Percentiles rank a stretch among this genome's conserved stretches.
Conservation (phyloP, 2,329 filamentous ascomycete genomes). For the Phyllosticta citribraziliensis region DNA sequence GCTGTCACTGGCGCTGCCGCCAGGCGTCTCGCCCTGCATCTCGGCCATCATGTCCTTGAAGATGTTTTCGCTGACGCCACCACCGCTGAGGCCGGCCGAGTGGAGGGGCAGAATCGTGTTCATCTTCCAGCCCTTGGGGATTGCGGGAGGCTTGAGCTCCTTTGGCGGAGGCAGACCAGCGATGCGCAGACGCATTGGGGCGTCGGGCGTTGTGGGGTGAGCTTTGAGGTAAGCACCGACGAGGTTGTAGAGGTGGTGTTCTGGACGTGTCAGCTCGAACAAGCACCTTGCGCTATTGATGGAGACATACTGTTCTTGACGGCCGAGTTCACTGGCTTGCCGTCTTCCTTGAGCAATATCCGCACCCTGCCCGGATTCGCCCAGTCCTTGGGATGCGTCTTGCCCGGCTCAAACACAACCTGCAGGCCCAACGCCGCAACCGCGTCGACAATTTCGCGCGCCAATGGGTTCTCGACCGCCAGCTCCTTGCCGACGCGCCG, state of each 20-base stretch:
- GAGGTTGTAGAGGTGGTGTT: slow-evolving; percentile 80
- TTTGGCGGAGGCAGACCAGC: slow-evolving; percentile 60
- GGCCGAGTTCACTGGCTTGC: slow-evolving; percentile 37
- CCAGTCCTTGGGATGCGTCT: slow-evolving; percentile 95
- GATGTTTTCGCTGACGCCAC: slow-evolving; percentile 87
- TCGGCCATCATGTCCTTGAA: slow-evolving; percentile 96
- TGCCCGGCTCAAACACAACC: slow-evolving; percentile 79
- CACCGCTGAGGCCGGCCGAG: slow-evolving; percentile 81
- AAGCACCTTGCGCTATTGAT: neutral
- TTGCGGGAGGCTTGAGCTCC: slow-evolving; percentile 56
- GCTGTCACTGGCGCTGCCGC: slow-evolving; percentile 19
- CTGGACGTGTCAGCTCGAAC: slow-evolving; percentile 32
- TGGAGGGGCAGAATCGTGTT: slow-evolving; percentile 74
- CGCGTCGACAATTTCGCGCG: slow-evolving; percentile 81
- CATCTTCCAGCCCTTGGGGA: slow-evolving; percentile 85
- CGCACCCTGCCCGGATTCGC: slow-evolving; percentile 86
- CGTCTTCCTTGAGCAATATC: slow-evolving; percentile 60
- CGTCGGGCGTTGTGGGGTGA: slow-evolving; percentile 66
- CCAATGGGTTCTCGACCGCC: slow-evolving; percentile 77
- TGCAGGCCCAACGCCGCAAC: slow-evolving; percentile 61
- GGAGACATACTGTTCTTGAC: slow-evolving; percentile 56
- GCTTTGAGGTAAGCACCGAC: slow-evolving; percentile 66
- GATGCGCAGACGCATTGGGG: slow-evolving; percentile 62
- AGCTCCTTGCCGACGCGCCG: slow-evolving; percentile 63
- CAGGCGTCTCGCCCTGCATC: slow-evolving; percentile 50